Conservation (phyloP, 441 rosid genomes). For the Jatropha multifida region DNA sequence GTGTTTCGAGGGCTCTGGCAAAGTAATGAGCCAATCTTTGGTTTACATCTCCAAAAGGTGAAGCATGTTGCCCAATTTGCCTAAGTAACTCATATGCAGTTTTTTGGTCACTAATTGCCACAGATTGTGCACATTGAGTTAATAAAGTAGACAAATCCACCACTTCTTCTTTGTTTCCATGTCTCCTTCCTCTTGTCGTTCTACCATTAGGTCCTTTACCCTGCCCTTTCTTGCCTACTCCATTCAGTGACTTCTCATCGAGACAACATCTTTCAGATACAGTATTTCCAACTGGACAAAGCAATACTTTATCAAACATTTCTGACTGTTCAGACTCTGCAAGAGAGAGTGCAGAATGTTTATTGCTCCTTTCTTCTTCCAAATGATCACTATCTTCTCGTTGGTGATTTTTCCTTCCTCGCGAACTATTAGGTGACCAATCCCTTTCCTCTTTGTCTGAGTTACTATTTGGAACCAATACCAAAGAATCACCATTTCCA, state of each 20-base stretch:
- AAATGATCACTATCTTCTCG: slow-evolving; percentile 42
- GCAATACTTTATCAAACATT: slow-evolving; percentile 60
- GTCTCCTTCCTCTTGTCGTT: slow-evolving; percentile 33
- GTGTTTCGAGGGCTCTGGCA: slow-evolving; percentile 70
- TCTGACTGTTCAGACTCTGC: slow-evolving; percentile 49
- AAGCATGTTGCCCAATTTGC: slow-evolving; percentile 71
- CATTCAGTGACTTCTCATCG: slow-evolving; percentile 23
- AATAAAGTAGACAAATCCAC: slow-evolving; percentile 70
- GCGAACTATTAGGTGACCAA: slow-evolving; percentile 11
- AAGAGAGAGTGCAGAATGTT: slow-evolving; percentile 56
- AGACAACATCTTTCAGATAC: slow-evolving; percentile 16
- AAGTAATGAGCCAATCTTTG: slow-evolving; percentile 77
- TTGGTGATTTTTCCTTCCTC: slow-evolving; percentile 45
- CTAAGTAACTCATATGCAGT: slow-evolving; percentile 57
- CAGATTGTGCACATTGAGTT: slow-evolving; percentile 79
- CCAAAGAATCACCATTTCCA: slow-evolving; percentile 11
- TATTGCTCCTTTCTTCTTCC: slow-evolving; percentile 50
- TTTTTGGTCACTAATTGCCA: slow-evolving; percentile 61
- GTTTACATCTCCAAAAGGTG: slow-evolving; percentile 58
- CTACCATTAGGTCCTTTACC: slow-evolving; percentile 40
- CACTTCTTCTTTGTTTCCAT: slow-evolving; percentile 38
- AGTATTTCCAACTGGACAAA: slow-evolving; percentile 40
- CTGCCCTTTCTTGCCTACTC: slow-evolving; percentile 19
- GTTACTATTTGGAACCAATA: slow-evolving; percentile 18
- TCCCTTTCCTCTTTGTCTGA: slow-evolving; percentile 19